Evolutionary conservation across 192 early-diverging fungal genomes (phyloP).

Genomic region (Umbelopsis vinacea): DNA sequence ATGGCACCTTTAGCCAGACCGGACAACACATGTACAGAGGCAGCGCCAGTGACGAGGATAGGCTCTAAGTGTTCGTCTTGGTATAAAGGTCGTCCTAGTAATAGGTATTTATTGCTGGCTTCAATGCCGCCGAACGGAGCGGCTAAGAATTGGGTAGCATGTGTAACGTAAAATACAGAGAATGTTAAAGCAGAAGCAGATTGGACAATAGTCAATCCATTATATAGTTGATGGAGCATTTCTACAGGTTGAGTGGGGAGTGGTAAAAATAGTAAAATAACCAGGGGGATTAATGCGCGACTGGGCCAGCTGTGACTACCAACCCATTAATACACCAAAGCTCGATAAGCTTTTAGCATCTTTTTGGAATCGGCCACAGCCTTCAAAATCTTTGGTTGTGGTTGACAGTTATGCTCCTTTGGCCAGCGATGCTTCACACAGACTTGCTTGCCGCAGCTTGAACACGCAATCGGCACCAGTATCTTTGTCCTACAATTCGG

Average conservation of each 20-base stretch:
- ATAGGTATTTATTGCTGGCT: conserved; percentile 25
- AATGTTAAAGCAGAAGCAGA: conserved; percentile 29
- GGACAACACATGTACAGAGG: conserved; percentile 20
- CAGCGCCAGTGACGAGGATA: conserved; percentile 32
- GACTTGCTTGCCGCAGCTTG: background rate
- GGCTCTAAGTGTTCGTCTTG: conserved; percentile 39
- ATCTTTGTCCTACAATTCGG: conserved; percentile 5
- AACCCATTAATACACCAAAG: background rate
- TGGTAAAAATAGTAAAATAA: background rate
- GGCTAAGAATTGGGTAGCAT: conserved; percentile 29
- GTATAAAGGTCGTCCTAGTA: conserved; percentile 37
- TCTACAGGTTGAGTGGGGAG: background rate
- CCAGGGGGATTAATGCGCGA: too few species aligned
- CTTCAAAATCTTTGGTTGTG: background rate
- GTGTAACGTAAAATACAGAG: conserved; percentile 32
- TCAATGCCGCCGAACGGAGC: conserved; percentile 27
- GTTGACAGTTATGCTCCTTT: conserved; percentile 17
- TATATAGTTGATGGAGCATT: conserved; percentile 18
- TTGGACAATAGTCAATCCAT: conserved; percentile 26
- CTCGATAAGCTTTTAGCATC: conserved; percentile 1
- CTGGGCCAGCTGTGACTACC: too few species aligned
- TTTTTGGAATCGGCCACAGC: background rate
- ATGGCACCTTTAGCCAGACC: conserved; percentile 28
- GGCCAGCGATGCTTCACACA: conserved; percentile 18
- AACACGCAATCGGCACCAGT: background rate